These are phyloP conservation scores for Stagonosporopsis rhizophila DNA, from an alignment of 2,329 filamentous ascomycete species.

Conservation along the genomic window DNA sequence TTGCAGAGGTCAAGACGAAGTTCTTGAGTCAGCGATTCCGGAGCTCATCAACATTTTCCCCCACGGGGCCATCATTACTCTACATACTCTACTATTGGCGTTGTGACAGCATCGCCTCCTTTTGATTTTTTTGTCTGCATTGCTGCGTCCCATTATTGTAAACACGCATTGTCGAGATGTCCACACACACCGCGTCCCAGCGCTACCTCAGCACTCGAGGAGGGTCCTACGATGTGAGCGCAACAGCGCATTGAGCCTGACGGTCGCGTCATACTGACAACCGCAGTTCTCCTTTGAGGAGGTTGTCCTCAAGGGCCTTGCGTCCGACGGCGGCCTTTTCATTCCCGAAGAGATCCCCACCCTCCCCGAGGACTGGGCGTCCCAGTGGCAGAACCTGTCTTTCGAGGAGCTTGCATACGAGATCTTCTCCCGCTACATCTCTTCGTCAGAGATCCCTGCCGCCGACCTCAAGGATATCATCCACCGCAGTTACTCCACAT, in stretches of 20 bases:
- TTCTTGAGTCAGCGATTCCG: slow-evolving; percentile 39
- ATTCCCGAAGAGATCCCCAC: slow-evolving; percentile 82
- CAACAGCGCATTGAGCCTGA: slow-evolving; percentile 7
- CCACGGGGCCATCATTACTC: slow-evolving; percentile 30
- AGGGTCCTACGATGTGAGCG: slow-evolving; percentile 66
- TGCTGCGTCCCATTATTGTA: background rate
- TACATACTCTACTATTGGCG: slow-evolving; percentile 19
- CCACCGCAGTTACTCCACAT: slow-evolving; percentile 84
- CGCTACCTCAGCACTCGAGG: slow-evolving; percentile 69
- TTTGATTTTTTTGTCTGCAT: slow-evolving; percentile 8
- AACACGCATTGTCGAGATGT: slow-evolving; percentile 38
- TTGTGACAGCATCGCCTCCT: slow-evolving; percentile 14
- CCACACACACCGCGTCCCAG: slow-evolving; percentile 62
- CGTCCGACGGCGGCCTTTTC: slow-evolving; percentile 85
- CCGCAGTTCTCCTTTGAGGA: slow-evolving; percentile 86
- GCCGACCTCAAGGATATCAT: slow-evolving; percentile 85
- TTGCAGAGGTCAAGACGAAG: slow-evolving; percentile 18
- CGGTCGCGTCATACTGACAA: slow-evolving; percentile 22
- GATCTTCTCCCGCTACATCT: slow-evolving; percentile 89
- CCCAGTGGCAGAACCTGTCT: slow-evolving; percentile 76
- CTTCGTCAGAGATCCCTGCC: slow-evolving; percentile 78
- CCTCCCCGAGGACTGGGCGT: slow-evolving; percentile 68
- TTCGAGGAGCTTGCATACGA: slow-evolving; percentile 84
- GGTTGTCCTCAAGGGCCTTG: slow-evolving; percentile 87
- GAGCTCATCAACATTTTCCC: slow-evolving; percentile 35